These are phyloP conservation scores for Trichothecium roseum DNA, from an alignment of 2,329 filamentous ascomycete species.

Conservation along the genomic window DNA sequence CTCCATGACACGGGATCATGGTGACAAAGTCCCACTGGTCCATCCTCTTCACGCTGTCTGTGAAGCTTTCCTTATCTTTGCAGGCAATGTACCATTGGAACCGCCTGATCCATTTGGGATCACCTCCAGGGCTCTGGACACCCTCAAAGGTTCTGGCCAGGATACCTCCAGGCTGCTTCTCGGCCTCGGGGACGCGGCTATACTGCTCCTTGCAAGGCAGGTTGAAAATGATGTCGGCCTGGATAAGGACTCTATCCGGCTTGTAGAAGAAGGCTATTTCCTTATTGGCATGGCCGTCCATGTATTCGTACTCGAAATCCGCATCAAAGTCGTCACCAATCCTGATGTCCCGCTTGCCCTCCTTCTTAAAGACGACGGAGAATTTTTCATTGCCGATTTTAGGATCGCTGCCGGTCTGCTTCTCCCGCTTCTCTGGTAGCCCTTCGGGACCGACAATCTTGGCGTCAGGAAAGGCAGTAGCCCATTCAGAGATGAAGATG, in stretches of 20 bases:
- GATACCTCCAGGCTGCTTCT: slow-evolving; percentile 21
- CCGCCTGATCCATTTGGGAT: slow-evolving; percentile 66
- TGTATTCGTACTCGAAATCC: slow-evolving; percentile 81
- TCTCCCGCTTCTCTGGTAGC: slow-evolving; percentile 69
- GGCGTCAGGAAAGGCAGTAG: slow-evolving; percentile 65
- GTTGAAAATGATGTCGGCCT: slow-evolving; percentile 91
- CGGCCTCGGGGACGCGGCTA: slow-evolving; percentile 45
- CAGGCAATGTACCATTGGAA: slow-evolving; percentile 69
- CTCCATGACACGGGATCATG: slow-evolving; percentile 87
- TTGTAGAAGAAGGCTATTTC: slow-evolving; percentile 83
- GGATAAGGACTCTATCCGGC: slow-evolving; percentile 67
- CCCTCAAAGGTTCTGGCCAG: slow-evolving; percentile 33
- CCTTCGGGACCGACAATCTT: slow-evolving; percentile 75
- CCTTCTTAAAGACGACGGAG: slow-evolving; percentile 54
- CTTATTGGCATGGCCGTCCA: slow-evolving; percentile 69
- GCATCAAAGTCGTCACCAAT: slow-evolving; percentile 71
- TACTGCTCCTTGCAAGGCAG: slow-evolving; percentile 83
- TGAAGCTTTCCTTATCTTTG: slow-evolving; percentile 57
- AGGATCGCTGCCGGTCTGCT: slow-evolving; percentile 32
- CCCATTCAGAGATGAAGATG: slow-evolving; percentile 84
- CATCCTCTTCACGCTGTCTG: slow-evolving; percentile 58
- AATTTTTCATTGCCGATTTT: slow-evolving; percentile 46
- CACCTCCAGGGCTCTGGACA: slow-evolving; percentile 51
- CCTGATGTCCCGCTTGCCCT: slow-evolving; percentile 36
- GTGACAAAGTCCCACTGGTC: slow-evolving; percentile 74